phyloP scores from a whole-genome alignment of 2,329 filamentous ascomycete species.

The Penicillium frequentans region DNA sequence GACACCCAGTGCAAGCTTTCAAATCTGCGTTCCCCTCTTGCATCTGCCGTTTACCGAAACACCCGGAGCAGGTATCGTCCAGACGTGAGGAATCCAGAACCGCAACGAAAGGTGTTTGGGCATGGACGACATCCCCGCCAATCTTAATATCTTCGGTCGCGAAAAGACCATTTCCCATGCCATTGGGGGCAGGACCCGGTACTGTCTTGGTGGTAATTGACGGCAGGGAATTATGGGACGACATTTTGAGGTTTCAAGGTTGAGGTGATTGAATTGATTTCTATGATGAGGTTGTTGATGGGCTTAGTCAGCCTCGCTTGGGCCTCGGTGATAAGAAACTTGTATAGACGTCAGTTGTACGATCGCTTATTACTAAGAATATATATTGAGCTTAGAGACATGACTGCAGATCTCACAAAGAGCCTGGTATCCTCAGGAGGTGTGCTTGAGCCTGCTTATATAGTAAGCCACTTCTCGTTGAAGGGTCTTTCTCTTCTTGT shows the following conservation, averaged over 20 bases:
- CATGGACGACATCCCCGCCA: constrained; percentile 51
- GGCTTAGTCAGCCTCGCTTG: constrained; percentile 10
- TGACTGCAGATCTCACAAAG: too few relatives aligned
- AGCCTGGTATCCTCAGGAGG: too few relatives aligned
- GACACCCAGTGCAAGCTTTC: constrained; percentile 60
- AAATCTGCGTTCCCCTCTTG: constrained; percentile 33
- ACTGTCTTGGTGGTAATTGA: constrained; percentile 25
- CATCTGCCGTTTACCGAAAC: constrained; percentile 46
- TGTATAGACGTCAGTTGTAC: not conserved
- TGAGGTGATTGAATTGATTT: not conserved
- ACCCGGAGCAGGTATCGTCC: constrained; percentile 58
- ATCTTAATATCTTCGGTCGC: constrained; percentile 48
- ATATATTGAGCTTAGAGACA: too few relatives aligned
- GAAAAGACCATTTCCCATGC: constrained; percentile 57
- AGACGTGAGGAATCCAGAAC: constrained; percentile 56
- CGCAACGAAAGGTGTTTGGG: constrained; percentile 54
- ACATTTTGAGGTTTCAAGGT: constrained; percentile 15
- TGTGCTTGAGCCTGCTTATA: too few relatives aligned
- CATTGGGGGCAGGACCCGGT: constrained; percentile 24
- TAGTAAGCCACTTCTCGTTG: too few relatives aligned
- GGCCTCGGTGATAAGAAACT: not conserved
- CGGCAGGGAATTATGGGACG: constrained; percentile 13
- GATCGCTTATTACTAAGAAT: too few relatives aligned
- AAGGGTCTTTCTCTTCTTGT: too few relatives aligned
- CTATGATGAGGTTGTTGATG: not conserved